Conservation (phyloP, 2,329 filamentous ascomycete species). For the Bipolaris victoriae region DNA sequence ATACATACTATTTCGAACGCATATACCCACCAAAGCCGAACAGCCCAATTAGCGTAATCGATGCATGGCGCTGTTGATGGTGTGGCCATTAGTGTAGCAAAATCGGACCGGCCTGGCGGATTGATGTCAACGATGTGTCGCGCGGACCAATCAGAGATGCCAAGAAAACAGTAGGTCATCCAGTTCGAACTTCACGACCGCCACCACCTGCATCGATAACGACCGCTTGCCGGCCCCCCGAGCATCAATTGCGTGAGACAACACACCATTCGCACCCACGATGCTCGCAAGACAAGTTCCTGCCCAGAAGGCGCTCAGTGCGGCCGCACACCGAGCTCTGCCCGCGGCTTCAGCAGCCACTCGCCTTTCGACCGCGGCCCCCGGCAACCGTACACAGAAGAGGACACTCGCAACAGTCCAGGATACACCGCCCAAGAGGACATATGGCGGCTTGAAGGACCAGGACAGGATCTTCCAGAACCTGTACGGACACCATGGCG, state of each 20-base stretch:
- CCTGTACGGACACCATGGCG: conserved; percentile 89
- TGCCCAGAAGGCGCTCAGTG: conserved; percentile 48
- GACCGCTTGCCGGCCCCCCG: conserved; percentile 33
- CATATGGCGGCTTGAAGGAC: conserved; percentile 87
- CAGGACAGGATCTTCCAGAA: conserved; percentile 99
- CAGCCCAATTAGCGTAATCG: not conserved
- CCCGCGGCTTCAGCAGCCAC: conserved; percentile 48
- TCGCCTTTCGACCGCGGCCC: conserved; percentile 51
- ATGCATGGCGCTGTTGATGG: not conserved
- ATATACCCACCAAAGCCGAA: not conserved
- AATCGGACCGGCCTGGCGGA: conserved; percentile 10
- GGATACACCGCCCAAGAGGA: conserved; percentile 62
- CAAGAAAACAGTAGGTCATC: conserved; percentile 27
- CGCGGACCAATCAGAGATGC: conserved; percentile 27
- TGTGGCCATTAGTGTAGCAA: not conserved
- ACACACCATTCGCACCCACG: conserved; percentile 32
- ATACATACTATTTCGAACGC: not conserved
- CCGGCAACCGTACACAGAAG: conserved; percentile 56
- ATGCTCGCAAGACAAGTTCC: conserved; percentile 53
- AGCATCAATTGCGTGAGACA: conserved; percentile 49
- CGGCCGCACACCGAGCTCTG: conserved; percentile 50
- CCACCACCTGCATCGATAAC: conserved; percentile 40
- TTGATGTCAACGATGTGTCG: conserved; percentile 33
- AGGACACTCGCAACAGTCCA: conserved; percentile 71
- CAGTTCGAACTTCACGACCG: conserved; percentile 35